Conservation (phyloP, 495 filamentous ascomycete species). For the Talaromyces trachyspermus region DNA sequence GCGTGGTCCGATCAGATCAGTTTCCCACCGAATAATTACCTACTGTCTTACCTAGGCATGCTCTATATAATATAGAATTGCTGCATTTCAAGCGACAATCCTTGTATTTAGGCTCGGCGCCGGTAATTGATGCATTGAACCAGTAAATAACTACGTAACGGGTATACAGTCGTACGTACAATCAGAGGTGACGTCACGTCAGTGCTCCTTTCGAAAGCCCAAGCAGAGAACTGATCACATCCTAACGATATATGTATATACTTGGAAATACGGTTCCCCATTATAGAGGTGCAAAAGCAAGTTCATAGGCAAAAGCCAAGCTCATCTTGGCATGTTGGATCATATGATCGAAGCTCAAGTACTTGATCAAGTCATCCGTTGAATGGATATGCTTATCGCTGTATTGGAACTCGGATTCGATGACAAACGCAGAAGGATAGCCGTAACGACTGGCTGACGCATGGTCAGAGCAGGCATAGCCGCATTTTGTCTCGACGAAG, state of each 20-base stretch:
- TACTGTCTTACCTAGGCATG: no score
- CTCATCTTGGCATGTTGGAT: constrained; percentile 92
- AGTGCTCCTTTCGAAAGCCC: no score
- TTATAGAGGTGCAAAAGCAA: constrained; percentile 47
- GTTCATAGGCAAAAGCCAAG: constrained; percentile 80
- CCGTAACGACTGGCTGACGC: constrained; percentile 93
- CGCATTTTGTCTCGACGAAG: constrained; percentile 86
- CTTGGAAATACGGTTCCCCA: background rate
- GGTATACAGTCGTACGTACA: no score
- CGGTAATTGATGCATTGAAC: no score
- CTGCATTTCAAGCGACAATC: no score
- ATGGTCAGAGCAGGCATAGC: constrained; percentile 96
- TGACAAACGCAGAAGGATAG: constrained; percentile 92
- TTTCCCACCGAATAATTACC: no score
- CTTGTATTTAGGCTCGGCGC: no score
- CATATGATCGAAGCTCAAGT: constrained; percentile 95
- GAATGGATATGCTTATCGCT: constrained; percentile 86
- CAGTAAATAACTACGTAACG: no score
- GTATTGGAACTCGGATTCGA: constrained; percentile 81
- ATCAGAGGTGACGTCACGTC: no score
- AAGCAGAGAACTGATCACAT: no score
- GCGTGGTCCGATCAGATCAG: no score
- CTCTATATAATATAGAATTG: no score
- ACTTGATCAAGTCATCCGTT: constrained; percentile 80
- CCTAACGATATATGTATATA: background rate